These are phyloP conservation scores for Hanseniaspora thailandica DNA, from an alignment of 805 yeast genomes.

Conservation along the genomic window DNA sequence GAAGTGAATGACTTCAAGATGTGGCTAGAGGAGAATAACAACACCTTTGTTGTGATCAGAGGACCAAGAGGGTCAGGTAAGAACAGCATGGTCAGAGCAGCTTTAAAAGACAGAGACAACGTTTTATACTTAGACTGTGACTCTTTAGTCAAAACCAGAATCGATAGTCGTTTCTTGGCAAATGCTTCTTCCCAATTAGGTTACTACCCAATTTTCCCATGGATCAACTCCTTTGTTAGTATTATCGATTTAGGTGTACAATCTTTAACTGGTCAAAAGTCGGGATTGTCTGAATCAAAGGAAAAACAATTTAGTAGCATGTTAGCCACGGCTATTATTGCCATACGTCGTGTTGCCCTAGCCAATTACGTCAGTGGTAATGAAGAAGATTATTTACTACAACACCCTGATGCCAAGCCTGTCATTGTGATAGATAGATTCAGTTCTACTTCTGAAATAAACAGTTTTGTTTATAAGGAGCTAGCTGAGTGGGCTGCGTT, in stretches of 20 bases:
- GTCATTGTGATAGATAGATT: conserved; percentile 73
- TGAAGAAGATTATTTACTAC: conserved; percentile 74
- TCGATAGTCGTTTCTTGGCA: conserved; percentile 56
- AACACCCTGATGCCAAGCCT: conserved; percentile 76
- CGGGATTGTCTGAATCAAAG: conserved; percentile 73
- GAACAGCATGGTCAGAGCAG: conserved; percentile 60
- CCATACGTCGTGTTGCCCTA: conserved; percentile 56
- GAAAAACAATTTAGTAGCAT: conserved; percentile 75
- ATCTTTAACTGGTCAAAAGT: conserved; percentile 86
- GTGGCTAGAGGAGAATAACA: conserved; percentile 80
- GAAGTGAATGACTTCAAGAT: conserved; percentile 55
- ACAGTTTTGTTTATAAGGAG: conserved; percentile 57
- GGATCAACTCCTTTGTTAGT: conserved; percentile 71
- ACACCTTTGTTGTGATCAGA: conserved; percentile 75
- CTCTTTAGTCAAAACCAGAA: conserved; percentile 54
- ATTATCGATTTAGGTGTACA: conserved; percentile 77
- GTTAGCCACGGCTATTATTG: conserved; percentile 57
- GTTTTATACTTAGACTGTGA: conserved; percentile 72
- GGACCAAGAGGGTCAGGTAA: conserved; percentile 98
- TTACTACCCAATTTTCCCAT: conserved; percentile 85
- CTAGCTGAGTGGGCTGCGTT: conserved; percentile 83
- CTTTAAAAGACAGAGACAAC: conserved; percentile 48
- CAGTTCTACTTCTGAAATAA: conserved; percentile 44
- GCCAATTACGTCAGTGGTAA: conserved; percentile 39
- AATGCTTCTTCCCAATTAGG: conserved; percentile 69